Base-by-base conservation (phyloP, 1,284 basidiomycete genomes). In the Rhodotorula glutinis region DNA sequence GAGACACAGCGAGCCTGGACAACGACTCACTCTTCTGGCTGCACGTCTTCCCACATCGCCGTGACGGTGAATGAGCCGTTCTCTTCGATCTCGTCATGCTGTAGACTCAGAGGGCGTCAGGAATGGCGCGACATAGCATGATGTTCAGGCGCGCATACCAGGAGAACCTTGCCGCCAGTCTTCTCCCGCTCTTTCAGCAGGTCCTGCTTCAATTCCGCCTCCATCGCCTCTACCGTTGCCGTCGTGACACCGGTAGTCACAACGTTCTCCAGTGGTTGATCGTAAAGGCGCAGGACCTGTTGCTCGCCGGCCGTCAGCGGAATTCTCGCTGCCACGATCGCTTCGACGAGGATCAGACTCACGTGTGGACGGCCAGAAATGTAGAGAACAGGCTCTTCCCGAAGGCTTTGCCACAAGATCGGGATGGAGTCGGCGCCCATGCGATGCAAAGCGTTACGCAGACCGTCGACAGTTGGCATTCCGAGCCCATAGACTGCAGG, bases 311-410 rank as follows among this genome's bases (percentile, higher is more conserved):
- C 4, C 19, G 53, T 53, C 19, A 58, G 57, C n/a, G 3, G 3
- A n/a, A 2, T 14, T 2, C 25, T 17, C 2, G 10, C 27, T n/a
- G 38, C 3, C 5, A 11, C 40, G 51, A 53, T 19, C 10, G 33
- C 5, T 13, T 25, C 38, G 21, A 30, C 19, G 4, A 46, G 44
- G 25, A 38, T 38, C 33, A 38, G 19, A 59, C 38, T 38, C 17
- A 65, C 60, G 11, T 63, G 57, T 17, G 62, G 62, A 25, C 57
- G 16, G 19, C 62, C 62, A 2, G 25, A 19, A 11, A 68, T 84
- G 74, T 94, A 96, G 58, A 98, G 83, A 7, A 98, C 95, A 19
- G 96, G 95, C 81, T 98, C 96, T 86, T 92, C 93, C 76, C 93
- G 85, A 65, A 98, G 79, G 1, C 91, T 93, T 16, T 92, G 96